phyloP scores from a whole-genome alignment of 371 early-diverging fungal species.

The Vairimorpha ceranae region DNA sequence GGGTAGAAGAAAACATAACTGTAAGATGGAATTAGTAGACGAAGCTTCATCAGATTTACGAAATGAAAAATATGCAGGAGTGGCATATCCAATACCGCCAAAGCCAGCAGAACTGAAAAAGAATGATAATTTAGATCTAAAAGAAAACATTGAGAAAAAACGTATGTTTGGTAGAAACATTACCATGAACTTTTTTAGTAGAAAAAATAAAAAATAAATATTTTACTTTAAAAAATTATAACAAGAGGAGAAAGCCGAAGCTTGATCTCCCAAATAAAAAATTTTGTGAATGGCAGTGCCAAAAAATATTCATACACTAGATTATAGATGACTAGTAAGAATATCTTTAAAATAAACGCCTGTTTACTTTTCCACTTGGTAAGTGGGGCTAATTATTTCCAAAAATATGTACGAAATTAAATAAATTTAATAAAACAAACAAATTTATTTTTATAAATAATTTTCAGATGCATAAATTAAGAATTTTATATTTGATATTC shows the following conservation, averaged over 20 bases:
- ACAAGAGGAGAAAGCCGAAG: slow-evolving; percentile 26
- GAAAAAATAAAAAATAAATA: not conserved
- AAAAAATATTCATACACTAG: slow-evolving; percentile 9
- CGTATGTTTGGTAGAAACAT: slow-evolving; percentile 3
- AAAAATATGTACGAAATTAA: too few relatives aligned
- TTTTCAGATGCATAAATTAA: too few relatives aligned
- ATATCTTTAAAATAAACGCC: not conserved
- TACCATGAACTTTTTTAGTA: not conserved
- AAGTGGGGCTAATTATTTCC: slow-evolving; percentile 8
- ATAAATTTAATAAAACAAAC: too few relatives aligned
- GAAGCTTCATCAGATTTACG: not conserved
- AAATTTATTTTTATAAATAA: too few relatives aligned
- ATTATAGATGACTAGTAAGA: not conserved
- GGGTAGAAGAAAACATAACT: not conserved
- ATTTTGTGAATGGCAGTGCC: slow-evolving; percentile 18
- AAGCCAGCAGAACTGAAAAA: not conserved
- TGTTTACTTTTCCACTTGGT: slow-evolving; percentile 11
- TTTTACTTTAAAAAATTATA: too few relatives aligned
- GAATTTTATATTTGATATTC: too few relatives aligned
- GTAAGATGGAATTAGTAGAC: not conserved
- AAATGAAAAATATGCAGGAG: slow-evolving; percentile 17
- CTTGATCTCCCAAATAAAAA: slow-evolving; percentile 24
- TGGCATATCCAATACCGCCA: slow-evolving; percentile 9
- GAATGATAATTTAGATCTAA: not conserved
- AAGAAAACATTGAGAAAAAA: not conserved